Percentiles rank a stretch among this genome's conserved stretches.
phyloP scores from a whole-genome alignment of 352 stramenopile genomes.

The Globisporangium camurandrum region DNA sequence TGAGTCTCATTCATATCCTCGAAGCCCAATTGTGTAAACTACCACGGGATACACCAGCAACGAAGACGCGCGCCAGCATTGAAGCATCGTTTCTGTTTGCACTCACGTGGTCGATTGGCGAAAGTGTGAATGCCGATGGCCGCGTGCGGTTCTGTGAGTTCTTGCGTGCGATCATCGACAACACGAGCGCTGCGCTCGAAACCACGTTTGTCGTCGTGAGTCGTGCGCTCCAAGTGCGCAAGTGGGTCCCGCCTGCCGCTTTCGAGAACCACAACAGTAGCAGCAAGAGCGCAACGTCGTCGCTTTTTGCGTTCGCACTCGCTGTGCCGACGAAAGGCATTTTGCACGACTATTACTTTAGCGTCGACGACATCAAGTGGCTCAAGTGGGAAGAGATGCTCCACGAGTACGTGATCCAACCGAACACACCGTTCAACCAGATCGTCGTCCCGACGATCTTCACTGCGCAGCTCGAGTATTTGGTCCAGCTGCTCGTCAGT shows the following conservation, averaged over 20 bases:
- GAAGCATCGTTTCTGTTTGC: conserved; percentile 88
- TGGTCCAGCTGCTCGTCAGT: conserved; percentile 80
- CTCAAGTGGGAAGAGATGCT: conserved; percentile 88
- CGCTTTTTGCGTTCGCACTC: conserved; percentile 42
- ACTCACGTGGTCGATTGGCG: conserved; percentile 88
- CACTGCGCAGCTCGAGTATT: conserved; percentile 86
- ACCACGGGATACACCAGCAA: conserved; percentile 54
- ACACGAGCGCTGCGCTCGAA: conserved; percentile 50
- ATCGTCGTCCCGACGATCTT: conserved; percentile 93
- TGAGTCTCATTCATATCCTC: conserved; percentile 83
- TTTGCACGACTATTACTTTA: conserved; percentile 86
- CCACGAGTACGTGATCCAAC: conserved; percentile 77
- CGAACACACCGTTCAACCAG: conserved; percentile 83
- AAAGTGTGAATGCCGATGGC: conserved; percentile 67
- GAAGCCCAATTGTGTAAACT: conserved; percentile 73
- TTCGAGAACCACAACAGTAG: conserved; percentile 59
- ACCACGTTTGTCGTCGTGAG: conserved; percentile 70
- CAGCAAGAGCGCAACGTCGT: conserved; percentile 2
- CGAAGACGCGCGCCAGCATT: conserved; percentile 54
- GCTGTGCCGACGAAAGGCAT: conserved; percentile 63
- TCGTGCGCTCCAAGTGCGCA: conserved; percentile 72
- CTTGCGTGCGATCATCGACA: conserved; percentile 65
- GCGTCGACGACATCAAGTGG: conserved; percentile 81
- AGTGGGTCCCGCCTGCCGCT: conserved; percentile 51
- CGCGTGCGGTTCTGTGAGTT: conserved; percentile 78